Conservation (phyloP, 192 early-diverging fungal species). For the Cetraspora pellucida region DNA sequence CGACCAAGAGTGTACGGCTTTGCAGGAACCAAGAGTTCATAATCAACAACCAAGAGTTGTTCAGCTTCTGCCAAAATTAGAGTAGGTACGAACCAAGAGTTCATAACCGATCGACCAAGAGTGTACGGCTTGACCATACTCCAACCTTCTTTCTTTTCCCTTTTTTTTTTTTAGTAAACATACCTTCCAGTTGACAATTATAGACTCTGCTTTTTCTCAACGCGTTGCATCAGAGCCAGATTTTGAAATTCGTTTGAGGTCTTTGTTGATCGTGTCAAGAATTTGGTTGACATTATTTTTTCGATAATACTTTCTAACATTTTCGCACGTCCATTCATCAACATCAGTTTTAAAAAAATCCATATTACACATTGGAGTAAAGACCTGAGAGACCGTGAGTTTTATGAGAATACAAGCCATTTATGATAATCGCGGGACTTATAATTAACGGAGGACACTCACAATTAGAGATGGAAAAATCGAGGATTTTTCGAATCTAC, state of each 20-base stretch:
- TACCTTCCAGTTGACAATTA: constrained; percentile 26
- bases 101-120: not conserved
- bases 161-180: constrained; percentile 23
- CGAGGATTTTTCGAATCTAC: too few relatives aligned
- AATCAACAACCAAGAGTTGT: constrained; percentile 26
- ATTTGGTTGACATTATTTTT: not conserved
- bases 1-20: constrained; percentile 30
- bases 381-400: too few relatives aligned
- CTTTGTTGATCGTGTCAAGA: not conserved
- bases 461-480: too few relatives aligned
- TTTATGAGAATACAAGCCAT: too few relatives aligned
- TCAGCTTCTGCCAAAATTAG: constrained; percentile 30
- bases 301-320: not conserved
- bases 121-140: not conserved
- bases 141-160: constrained; percentile 18
- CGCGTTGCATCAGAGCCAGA: not conserved
- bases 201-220: constrained; percentile 22
- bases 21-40: constrained; percentile 29
- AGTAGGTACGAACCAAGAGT: constrained; percentile 30
- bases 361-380: too few relatives aligned
- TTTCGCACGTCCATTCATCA: not conserved
- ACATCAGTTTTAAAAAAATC: not conserved
- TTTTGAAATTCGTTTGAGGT: constrained; percentile 27
- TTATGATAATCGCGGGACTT: too few relatives aligned
- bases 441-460: too few relatives aligned